phyloP scores from a whole-genome alignment of 495 filamentous ascomycete genomes.

The Immersiella caudata region DNA sequence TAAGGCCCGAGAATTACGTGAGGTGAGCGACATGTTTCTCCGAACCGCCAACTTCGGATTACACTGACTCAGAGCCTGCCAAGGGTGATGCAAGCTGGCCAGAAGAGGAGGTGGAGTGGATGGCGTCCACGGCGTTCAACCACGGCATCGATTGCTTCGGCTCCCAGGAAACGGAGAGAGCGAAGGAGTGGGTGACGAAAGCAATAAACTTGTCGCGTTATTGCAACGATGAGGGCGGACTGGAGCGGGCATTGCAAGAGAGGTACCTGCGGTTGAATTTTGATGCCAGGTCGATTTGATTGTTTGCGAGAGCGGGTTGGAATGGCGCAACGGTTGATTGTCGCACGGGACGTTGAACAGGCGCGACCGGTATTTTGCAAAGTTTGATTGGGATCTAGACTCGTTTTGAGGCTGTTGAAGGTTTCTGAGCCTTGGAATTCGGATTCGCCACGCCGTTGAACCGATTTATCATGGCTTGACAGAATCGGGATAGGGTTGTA shows the following conservation, averaged over 20 bases:
- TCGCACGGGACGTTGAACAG: neutral
- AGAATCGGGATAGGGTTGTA: neutral
- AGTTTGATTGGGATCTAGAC: neutral
- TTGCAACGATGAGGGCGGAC: conserved; percentile 51
- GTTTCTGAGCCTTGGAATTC: neutral
- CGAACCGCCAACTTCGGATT: neutral
- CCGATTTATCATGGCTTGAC: neutral
- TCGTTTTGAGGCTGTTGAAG: neutral
- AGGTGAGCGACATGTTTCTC: conserved; percentile 35
- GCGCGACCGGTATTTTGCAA: neutral
- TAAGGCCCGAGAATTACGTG: conserved; percentile 48
- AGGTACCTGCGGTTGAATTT: conserved; percentile 57
- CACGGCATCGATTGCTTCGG: conserved; percentile 73
- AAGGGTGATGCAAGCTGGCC: conserved; percentile 61
- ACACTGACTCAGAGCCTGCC: neutral
- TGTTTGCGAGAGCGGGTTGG: neutral
- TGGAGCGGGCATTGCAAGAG: conserved; percentile 57
- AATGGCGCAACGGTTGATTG: neutral
- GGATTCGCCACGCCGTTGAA: neutral
- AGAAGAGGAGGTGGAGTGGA: conserved; percentile 72
- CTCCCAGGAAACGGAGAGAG: conserved; percentile 55
- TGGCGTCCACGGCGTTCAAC: conserved; percentile 75
- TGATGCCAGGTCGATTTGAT: conserved; percentile 29
- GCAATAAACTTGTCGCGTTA: conserved; percentile 65
- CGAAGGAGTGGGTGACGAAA: conserved; percentile 65